Percentiles rank a stretch among this genome's conserved stretches.
Conservation (phyloP, 768 basidiomycete species). For the Macrolepiota dolichaula region DNA sequence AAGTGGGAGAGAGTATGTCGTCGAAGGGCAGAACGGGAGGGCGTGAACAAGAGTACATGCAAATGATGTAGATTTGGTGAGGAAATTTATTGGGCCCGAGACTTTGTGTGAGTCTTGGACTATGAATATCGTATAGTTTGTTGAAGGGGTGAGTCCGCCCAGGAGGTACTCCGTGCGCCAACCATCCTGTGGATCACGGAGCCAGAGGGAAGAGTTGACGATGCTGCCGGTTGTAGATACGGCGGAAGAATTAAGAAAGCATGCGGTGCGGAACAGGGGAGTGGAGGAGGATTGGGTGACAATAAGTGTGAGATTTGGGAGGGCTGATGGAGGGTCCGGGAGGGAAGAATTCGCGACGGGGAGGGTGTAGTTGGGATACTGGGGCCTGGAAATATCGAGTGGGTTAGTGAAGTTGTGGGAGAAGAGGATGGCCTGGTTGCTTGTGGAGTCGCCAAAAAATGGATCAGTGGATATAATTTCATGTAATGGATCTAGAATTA, state of each 20-base stretch:
- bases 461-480: slow-evolving; percentile 39
- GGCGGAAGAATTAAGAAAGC: slow-evolving; percentile 40
- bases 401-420: slow-evolving; percentile 50
- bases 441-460: slow-evolving; percentile 70
- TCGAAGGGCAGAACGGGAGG: slow-evolving; percentile 71
- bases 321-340: slow-evolving; percentile 36
- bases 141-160: slow-evolving; percentile 52
- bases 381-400: slow-evolving; percentile 28
- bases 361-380: slow-evolving; percentile 76
- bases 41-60: slow-evolving; percentile 66
- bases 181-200: slow-evolving; percentile 46
- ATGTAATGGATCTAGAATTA: slow-evolving; percentile 45
- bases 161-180: slow-evolving; percentile 72
- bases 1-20: slow-evolving; percentile 69
- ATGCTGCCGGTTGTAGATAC: slow-evolving; percentile 30
- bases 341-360: slow-evolving; percentile 50
- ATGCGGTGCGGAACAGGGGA: slow-evolving; percentile 52
- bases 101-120: slow-evolving; percentile 54
- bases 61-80: slow-evolving; percentile 76
- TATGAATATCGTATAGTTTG: slow-evolving; percentile 79
- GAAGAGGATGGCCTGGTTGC: slow-evolving; percentile 70
- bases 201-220: slow-evolving; percentile 49
- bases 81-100: slow-evolving; percentile 66
- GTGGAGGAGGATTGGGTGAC: slow-evolving; percentile 45
- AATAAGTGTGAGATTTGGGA: slow-evolving; percentile 53